Evolutionary conservation across 768 basidiomycete genomes (phyloP).

Genomic region (Gloeostereum incarnatum): DNA sequence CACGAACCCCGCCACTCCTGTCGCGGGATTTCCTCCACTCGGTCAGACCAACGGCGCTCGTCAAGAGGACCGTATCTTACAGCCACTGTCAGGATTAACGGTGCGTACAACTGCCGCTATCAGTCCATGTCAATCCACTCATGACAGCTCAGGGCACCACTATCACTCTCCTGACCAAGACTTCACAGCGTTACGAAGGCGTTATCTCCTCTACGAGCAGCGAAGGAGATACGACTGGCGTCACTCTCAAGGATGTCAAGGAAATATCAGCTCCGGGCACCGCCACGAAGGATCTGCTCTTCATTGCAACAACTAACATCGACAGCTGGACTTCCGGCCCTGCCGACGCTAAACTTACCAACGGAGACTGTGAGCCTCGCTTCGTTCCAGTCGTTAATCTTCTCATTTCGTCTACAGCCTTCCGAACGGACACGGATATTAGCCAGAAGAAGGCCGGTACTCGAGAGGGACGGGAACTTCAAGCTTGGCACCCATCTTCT

Average conservation of each 20-base stretch:
- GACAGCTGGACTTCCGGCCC: conserved; percentile 68
- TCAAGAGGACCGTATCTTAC: conserved; percentile 51
- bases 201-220: conserved; percentile 47
- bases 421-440: conserved; percentile 80
- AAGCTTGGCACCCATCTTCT: conserved; percentile 59
- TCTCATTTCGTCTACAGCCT: conserved; percentile 33
- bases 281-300: conserved; percentile 60
- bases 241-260: conserved; percentile 71
- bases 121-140: conserved; percentile 3
- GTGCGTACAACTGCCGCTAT: conserved; percentile 31
- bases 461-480: conserved; percentile 66
- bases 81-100: conserved; percentile 59
- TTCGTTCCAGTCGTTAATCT: conserved; percentile 1
- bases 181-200: conserved; percentile 66
- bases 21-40: conserved; percentile 32
- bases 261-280: conserved; percentile 59
- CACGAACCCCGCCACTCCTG: conserved; percentile 22
- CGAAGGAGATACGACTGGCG: conserved; percentile 64
- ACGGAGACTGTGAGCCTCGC: conserved; percentile 59
- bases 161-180: conserved; percentile 67
- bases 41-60: conserved; percentile 40
- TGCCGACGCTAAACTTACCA: conserved; percentile 57
- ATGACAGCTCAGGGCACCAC: conserved; percentile 53
- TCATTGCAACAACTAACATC: conserved; percentile 66
- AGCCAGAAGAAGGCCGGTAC: conserved; percentile 37